Evolutionary conservation across 2,329 filamentous ascomycete species (phyloP), one percentile per base, ranked within the genome.

Genomic region (Aspergillus piperis): DNA sequence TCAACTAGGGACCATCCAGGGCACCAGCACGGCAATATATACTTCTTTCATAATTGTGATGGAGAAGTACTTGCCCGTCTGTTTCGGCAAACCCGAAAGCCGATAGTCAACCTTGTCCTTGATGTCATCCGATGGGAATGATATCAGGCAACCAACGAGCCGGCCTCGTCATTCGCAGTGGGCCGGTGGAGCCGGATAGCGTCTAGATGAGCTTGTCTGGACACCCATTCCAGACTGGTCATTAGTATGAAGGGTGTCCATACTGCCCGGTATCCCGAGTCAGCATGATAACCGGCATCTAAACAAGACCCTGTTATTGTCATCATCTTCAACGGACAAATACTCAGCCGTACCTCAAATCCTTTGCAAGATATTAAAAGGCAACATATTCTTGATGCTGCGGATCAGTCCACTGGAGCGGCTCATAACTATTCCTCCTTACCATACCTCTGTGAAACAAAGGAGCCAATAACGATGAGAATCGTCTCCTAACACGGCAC

Each of bases 131-230:
- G 25, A 36, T 30, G 19, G 23, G 6, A 49, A 49, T 49, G 44
- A 49, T 49, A 54, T 54, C 52, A 54, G 52, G 52, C 52, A 54
- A 54, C 39, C 52, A 41, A 27, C 38, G 52, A 21, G 21, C 32
- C 41, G 44, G 15, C 44, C 23, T 49, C 44, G 44, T 49, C 44
- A 49, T 30, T 50, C 15, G 8, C 25, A 27, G 47, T 50, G 47
- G 23, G 53, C 10, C 53, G 39, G 53, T 55, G 41, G 53, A 55
- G 53, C 53, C 42, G 27, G 41, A 23, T 19, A 42, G 38, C 36
- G 19, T 41, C 19, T 39, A 19, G 51, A 23, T 27, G 52, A 54
- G 36, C 15, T 42, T 54, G 38, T 42, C 38, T 30, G 30, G 36
- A 41, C 11, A n/a, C 51, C 19, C 30, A 21, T n/a, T 21, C 50